Evolutionary conservation across 129 eudicot species (phyloP), one percentile per base, ranked within the genome.

Genomic region (Flaveria robusta): DNA sequence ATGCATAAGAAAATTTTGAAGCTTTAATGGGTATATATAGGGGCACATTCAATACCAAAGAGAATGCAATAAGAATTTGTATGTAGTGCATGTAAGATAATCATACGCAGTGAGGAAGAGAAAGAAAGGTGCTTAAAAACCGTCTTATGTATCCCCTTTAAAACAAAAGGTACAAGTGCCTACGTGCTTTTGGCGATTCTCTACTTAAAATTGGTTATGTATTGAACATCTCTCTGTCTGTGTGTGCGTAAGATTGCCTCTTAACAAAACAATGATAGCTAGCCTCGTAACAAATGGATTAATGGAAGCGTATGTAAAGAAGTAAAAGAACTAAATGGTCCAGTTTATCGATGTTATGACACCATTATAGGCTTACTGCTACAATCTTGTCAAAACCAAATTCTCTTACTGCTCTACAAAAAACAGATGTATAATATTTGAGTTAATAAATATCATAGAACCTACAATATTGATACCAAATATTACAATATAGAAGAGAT

Each of bases 381-480:
- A 66, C 70, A 66, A 66, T 66, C 70, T 3, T 66, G 27, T 39
- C 70, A 31, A 39, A 66, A 37, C 49, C 26, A 11, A 37, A 66
- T 37, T 66, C 49, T 34, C 26, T 19, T 15, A 73, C n/a, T 11
- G 3, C 24, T 5, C 3, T 29, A 63, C 20, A 63, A 63, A 60
- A n/a, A 29, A 26, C 7, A 2, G 43, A 27, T 29, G 1, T 5
- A 63, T 14, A 29, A 27, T 63, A 15, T 27, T 60, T 42, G 10
- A 2, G 9, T 13, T 4, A 26, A 58, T 10, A 20, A 23, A 58
- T 4, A 58, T 4, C 18, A 12, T 11, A 23, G 18, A 59, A 10
- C 7, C 66, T 72, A 72, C 66, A 24, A 58, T 39, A 3, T 24
- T 37, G 37, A 77, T 52, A 67, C 19, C 22, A 68, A 68, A 68